Evolutionary conservation across 306 rosid species (phyloP), one percentile per base, ranked within the genome.

Genomic region (Castanospermum australe): DNA sequence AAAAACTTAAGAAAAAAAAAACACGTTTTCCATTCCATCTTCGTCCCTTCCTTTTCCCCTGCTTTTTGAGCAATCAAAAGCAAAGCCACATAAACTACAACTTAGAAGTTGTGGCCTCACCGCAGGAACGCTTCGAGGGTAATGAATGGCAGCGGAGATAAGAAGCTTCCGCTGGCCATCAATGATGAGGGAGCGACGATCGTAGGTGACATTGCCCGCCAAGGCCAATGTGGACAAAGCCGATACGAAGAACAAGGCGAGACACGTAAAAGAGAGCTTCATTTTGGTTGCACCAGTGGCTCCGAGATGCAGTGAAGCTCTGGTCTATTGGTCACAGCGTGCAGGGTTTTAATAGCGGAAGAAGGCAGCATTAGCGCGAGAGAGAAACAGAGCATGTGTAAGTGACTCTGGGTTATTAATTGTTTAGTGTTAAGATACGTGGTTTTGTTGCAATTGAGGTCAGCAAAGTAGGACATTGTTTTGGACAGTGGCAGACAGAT

Each of bases 71-170:
- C 48, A 51, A 32, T 30, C 13, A 44, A 44, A 24, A 67, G 28
- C n/a, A 51, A 48, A 68, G 67, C 1, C 9, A 4, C 14, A 60
- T 8, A 47, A 28, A 52, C 54, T 10, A 24, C 39, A 13, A 25
- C 30, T 7, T 18, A 28, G 47, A 24, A 77, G 38, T 5, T 38
- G 60, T 32, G 12, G 4, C 8, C 86, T 85, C 21, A 94, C 98
- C 78, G 81, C 90, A 24, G 98, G 98, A 71, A 94, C 97, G 38
- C 98, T 94, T 73, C 98, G 92, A 64, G 98, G 98, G 75, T 94
- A 94, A 84, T 94, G 98, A 85, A 92, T 89, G 88, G 98, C 72
- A 39, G 98, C 94, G 70, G 98, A 94, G 87, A 94, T 86, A 47
- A 92, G 96, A 62, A 94, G 97, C 90, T 89, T 90, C 5, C 93